Percentiles rank a stretch among this genome's conserved stretches.
Conservation (phyloP, 78 protist genomes). For the Polysphondylium violaceum region DNA sequence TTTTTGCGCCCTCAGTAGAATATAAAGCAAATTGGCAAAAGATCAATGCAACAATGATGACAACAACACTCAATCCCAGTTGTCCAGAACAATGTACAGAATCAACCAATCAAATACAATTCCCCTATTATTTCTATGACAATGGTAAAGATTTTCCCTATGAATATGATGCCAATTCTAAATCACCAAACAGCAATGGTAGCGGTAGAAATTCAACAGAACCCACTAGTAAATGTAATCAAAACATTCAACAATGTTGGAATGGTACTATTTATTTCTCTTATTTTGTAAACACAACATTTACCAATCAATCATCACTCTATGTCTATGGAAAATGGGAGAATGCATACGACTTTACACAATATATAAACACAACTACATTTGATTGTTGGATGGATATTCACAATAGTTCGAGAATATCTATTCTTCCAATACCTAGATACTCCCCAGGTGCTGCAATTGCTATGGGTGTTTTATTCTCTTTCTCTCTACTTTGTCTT, state of each 20-base stretch:
- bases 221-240: not conserved
- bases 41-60: constrained; percentile 19
- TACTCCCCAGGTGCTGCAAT: constrained; percentile 75
- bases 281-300: constrained; percentile 23
- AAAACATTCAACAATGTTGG: constrained; percentile 11
- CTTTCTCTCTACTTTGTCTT: constrained; percentile 31
- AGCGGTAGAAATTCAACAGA: not conserved
- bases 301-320: not conserved
- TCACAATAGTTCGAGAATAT: constrained; percentile 8
- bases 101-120: constrained; percentile 39
- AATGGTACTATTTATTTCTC: constrained; percentile 14
- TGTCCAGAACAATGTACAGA: constrained; percentile 4
- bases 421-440: constrained; percentile 59
- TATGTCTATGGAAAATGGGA: constrained; percentile 10
- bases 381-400: constrained; percentile 54
- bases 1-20: constrained; percentile 51
- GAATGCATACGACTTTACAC: not conserved
- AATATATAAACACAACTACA: not conserved
- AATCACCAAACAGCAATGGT: not conserved
- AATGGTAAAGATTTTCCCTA: constrained; percentile 43
- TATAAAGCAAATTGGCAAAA: constrained; percentile 32
- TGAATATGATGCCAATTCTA: constrained; percentile 38
- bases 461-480: constrained; percentile 45
- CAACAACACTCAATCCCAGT: not conserved
- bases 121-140: constrained; percentile 70